These are phyloP conservation scores for California macrophylla DNA, from an alignment of 441 rosid genomes.

Conservation along the genomic window DNA sequence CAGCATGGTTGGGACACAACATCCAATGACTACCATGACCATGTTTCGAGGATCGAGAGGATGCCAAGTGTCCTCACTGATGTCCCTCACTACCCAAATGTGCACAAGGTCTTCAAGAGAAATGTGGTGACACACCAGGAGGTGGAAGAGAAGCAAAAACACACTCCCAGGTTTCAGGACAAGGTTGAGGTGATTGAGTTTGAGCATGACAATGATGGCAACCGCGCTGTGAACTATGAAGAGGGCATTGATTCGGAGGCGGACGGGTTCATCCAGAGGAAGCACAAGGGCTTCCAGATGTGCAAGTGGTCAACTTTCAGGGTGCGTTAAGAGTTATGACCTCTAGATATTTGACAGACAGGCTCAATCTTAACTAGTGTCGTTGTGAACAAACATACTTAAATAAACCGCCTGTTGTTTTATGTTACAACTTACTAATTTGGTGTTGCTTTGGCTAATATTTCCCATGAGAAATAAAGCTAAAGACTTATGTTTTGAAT, in stretches of 20 bases:
- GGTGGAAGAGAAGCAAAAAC: conserved; percentile 5
- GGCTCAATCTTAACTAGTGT: background rate
- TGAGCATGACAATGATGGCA: background rate
- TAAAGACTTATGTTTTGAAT: too few species aligned
- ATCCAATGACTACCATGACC: background rate
- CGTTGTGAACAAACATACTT: too few species aligned
- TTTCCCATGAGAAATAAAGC: too few species aligned
- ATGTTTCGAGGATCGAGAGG: background rate
- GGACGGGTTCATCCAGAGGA: conserved; percentile 31
- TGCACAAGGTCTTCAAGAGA: conserved; percentile 11
- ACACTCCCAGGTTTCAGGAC: background rate
- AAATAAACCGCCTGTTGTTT: too few species aligned
- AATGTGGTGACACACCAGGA: background rate
- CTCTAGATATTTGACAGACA: background rate
- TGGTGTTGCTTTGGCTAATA: too few species aligned
- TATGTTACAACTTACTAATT: too few species aligned
- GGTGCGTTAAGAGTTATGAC: background rate
- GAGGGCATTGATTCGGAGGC: conserved; percentile 23
- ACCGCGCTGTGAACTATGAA: background rate
- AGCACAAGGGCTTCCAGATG: conserved; percentile 33
- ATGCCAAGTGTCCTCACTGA: background rate
- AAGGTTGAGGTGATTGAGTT: conserved; percentile 19
- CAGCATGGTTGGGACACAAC: background rate
- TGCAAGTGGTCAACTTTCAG: conserved; percentile 51
- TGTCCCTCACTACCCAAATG: conserved; percentile 27